Evolutionary conservation across 1,284 basidiomycete species (phyloP).

Genomic region (Malassezia sympodialis): DNA sequence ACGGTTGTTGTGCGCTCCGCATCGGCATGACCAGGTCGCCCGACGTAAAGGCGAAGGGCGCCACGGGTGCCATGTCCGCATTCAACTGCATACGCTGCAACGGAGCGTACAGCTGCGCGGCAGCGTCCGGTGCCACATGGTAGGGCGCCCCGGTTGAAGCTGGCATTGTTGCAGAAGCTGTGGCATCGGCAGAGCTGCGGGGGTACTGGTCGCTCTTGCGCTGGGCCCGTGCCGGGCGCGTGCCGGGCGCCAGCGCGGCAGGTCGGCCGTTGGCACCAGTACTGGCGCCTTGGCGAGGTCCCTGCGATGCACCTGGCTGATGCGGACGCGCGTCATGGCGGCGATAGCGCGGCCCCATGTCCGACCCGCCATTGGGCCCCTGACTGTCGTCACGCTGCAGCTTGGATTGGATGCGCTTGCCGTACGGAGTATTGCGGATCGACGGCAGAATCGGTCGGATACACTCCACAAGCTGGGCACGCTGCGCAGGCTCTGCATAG

Average conservation of each 20-base stretch:
- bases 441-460: slow-evolving; percentile 45
- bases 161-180: neutral
- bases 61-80: neutral
- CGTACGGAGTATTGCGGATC: slow-evolving; percentile 47
- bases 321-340: neutral
- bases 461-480: slow-evolving; percentile 44
- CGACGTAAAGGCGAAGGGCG: neutral
- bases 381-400: slow-evolving; percentile 32
- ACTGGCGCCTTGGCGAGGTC: neutral
- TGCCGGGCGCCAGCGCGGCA: neutral
- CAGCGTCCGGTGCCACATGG: neutral
- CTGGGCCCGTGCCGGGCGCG: neutral
- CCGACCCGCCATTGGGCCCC: neutral
- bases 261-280: neutral
- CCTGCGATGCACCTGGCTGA: neutral
- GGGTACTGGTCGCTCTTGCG: neutral
- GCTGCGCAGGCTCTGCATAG: slow-evolving; percentile 45
- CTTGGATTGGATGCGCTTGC: slow-evolving; percentile 48
- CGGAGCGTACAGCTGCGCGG: neutral
- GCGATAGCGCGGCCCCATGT: neutral
- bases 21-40: neutral
- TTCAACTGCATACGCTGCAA: slow-evolving; percentile 4
- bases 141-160: neutral
- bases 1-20: neutral
- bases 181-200: neutral